Evolutionary conservation across 2,329 filamentous ascomycete species (phyloP).

Genomic region (Gnomoniopsis sp.): DNA sequence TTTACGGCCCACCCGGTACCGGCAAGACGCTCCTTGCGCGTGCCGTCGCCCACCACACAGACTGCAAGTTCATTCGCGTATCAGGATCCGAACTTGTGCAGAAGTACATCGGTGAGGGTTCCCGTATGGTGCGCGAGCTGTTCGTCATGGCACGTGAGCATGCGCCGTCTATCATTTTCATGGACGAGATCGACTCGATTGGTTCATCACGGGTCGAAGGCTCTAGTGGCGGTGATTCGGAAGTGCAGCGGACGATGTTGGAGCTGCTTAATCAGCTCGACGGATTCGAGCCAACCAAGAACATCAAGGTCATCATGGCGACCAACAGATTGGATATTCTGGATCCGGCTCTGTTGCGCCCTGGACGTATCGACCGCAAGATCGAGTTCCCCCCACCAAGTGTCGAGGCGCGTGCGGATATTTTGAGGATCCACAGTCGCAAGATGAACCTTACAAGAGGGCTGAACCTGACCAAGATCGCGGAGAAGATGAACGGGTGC

Average conservation of each 20-base stretch:
- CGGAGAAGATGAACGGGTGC: slow-evolving; percentile 99
- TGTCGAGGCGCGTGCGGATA: slow-evolving; percentile 94
- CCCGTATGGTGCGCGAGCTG: slow-evolving; percentile 95
- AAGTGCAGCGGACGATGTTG: slow-evolving; percentile 98
- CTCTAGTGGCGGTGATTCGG: slow-evolving; percentile 90
- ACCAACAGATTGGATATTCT: slow-evolving; percentile 97
- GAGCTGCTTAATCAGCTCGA: slow-evolving; percentile 97
- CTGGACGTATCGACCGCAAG: slow-evolving; percentile 97
- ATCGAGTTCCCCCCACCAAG: slow-evolving; percentile 98
- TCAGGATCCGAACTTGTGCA: slow-evolving; percentile 95
- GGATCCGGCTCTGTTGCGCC: slow-evolving; percentile 88
- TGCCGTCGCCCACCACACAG: slow-evolving; percentile 96
- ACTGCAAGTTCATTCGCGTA: slow-evolving; percentile 98
- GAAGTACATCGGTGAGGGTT: slow-evolving; percentile 98
- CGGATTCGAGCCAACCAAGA: slow-evolving; percentile 98
- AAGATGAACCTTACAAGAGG: slow-evolving; percentile 98
- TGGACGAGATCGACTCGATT: slow-evolving; percentile 99
- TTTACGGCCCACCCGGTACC: slow-evolving; percentile 95
- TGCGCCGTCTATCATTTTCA: slow-evolving; percentile 98
- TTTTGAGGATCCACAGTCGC: slow-evolving; percentile 92
- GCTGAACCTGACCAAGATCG: slow-evolving; percentile 97
- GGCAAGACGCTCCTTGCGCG: slow-evolving; percentile 94
- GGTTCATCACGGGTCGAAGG: slow-evolving; percentile 96
- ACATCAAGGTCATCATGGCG: slow-evolving; percentile 99
- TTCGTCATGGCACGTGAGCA: slow-evolving; percentile 99